Evolutionary conservation across 2,329 filamentous ascomycete genomes (phyloP).

Genomic region (Ramichloridium luteum): DNA sequence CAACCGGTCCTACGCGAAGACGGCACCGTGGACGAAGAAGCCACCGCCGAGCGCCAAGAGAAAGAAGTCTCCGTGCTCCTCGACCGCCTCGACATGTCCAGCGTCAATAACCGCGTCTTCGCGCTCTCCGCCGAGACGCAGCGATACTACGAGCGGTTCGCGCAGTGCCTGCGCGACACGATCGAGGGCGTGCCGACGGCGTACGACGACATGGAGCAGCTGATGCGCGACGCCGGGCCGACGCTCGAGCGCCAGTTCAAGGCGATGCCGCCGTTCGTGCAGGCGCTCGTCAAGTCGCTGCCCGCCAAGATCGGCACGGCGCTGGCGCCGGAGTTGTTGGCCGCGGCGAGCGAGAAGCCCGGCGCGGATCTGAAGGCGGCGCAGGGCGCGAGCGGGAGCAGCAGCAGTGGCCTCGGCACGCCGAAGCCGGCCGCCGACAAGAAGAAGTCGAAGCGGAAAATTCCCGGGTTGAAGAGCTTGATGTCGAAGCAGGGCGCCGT

Average conservation of each 20-base stretch:
- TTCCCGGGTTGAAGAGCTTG: constrained; percentile 64
- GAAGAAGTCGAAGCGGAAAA: constrained; percentile 49
- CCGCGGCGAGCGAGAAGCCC: constrained; percentile 61
- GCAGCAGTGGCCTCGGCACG: constrained; percentile 5
- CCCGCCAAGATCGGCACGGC: constrained; percentile 68
- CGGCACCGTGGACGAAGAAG: constrained; percentile 27
- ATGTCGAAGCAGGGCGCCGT: constrained; percentile 80
- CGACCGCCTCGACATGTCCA: constrained; percentile 70
- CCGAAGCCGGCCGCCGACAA: constrained; percentile 30
- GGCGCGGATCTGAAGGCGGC: constrained; percentile 31
- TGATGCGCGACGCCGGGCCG: constrained; percentile 51
- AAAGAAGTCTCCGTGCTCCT: constrained; percentile 68
- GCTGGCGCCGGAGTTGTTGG: constrained; percentile 70
- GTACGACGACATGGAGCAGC: constrained; percentile 71
- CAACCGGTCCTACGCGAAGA: constrained; percentile 27
- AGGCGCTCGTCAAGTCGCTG: constrained; percentile 75
- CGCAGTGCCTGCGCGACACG: constrained; percentile 79
- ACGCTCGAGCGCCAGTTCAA: constrained; percentile 52
- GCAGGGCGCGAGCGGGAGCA: constrained; percentile 25
- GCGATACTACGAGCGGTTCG: constrained; percentile 72
- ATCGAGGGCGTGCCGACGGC: constrained; percentile 88
- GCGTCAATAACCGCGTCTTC: constrained; percentile 75
- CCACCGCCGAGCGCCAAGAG: constrained; percentile 42
- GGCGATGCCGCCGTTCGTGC: constrained; percentile 61
- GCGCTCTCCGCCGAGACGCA: constrained; percentile 74